Evolutionary conservation across 352 stramenopile genomes (phyloP).

Genomic region (Plasmopara halstedii): DNA sequence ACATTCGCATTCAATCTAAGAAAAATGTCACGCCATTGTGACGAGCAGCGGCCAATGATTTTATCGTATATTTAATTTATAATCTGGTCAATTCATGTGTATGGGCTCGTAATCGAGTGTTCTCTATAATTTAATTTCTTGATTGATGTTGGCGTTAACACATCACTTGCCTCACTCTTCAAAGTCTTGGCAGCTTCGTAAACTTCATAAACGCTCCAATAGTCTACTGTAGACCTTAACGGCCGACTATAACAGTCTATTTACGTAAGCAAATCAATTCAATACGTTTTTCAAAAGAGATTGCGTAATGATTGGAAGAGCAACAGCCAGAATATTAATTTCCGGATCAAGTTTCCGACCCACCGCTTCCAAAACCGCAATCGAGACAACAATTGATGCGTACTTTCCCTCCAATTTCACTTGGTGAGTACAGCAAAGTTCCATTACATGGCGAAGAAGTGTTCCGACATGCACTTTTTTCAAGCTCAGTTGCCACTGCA

Average conservation of each 20-base stretch:
- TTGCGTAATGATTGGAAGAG: conserved; percentile 90
- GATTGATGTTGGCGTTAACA: no score
- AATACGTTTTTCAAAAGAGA: conserved; percentile 81
- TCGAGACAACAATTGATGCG: conserved; percentile 91
- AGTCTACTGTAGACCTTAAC: not conserved
- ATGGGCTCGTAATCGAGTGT: no score
- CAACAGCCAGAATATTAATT: conserved; percentile 83
- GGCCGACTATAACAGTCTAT: not conserved
- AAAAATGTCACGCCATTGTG: no score
- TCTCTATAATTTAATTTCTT: no score
- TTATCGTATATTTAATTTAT: no score
- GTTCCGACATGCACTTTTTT: conserved; percentile 72
- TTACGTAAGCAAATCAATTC: conserved; percentile 8
- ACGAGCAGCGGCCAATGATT: no score
- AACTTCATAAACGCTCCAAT: not conserved
- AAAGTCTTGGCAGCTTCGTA: not conserved
- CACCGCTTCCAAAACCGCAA: conserved; percentile 92
- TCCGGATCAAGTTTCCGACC: conserved; percentile 86
- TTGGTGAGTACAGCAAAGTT: conserved; percentile 88
- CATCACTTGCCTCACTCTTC: no score
- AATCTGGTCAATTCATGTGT: no score
- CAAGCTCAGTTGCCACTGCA: conserved; percentile 55
- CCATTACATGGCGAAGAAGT: conserved; percentile 69
- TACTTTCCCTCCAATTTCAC: conserved; percentile 93
- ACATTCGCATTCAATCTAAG: no score